Evolutionary conservation across 345 rosid species (phyloP).

Genomic region (Garcia nutans): DNA sequence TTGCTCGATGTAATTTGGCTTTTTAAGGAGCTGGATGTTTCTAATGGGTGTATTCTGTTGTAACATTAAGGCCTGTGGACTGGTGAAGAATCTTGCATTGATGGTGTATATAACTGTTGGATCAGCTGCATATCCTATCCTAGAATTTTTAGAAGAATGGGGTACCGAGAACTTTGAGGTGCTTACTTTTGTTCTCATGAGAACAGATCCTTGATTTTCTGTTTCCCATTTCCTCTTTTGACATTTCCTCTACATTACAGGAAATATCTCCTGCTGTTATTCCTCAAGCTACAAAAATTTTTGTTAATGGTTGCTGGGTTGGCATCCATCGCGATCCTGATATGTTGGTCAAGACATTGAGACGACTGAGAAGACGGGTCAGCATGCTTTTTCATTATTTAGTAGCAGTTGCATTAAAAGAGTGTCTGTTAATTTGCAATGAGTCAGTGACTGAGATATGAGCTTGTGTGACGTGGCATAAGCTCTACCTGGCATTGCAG

Average conservation of each 20-base stretch:
- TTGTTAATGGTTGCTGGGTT: constrained; percentile 98
- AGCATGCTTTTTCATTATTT: constrained; percentile 24
- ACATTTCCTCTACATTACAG: constrained; percentile 36
- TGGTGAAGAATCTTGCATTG: constrained; percentile 94
- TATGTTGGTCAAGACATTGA: constrained; percentile 94
- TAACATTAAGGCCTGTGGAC: constrained; percentile 84
- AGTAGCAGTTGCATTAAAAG: neutral
- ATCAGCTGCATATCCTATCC: constrained; percentile 87
- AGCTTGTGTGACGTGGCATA: neutral
- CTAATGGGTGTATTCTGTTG: constrained; percentile 10
- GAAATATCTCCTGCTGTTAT: constrained; percentile 97
- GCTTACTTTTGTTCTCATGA: constrained; percentile 8
- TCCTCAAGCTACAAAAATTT: constrained; percentile 91
- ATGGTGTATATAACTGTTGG: constrained; percentile 99
- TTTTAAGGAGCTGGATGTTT: neutral
- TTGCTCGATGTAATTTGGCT: neutral
- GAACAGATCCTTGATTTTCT: neutral
- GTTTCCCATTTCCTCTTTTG: constrained; percentile 3
- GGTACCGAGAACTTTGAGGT: constrained; percentile 99
- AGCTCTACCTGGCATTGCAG: neutral
- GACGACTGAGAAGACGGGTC: constrained; percentile 87
- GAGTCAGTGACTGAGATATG: neutral
- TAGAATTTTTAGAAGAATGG: constrained; percentile 96
- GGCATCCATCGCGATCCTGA: constrained; percentile 98
- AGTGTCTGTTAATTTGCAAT: neutral